Percentiles rank a stretch among this genome's conserved stretches.
Conservation (phyloP, 2,329 filamentous ascomycete genomes). For the Rugonectria rugulosa region DNA sequence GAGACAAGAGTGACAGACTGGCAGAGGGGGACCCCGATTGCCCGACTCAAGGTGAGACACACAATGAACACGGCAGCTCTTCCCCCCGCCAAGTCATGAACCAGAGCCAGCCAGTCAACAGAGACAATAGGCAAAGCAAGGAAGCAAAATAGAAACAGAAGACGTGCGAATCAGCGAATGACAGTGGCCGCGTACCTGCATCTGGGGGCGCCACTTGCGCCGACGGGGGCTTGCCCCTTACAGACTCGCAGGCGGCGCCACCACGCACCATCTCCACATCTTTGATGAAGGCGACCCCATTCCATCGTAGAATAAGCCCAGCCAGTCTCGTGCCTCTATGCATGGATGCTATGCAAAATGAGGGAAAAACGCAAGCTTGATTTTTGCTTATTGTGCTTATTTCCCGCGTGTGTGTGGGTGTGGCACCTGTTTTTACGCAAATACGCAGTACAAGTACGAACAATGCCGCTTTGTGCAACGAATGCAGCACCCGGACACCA, state of each 20-base stretch:
- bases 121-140: not conserved
- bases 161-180: not conserved
- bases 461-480: no score
- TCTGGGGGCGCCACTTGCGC: conserved; percentile 11
- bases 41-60: not conserved
- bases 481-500: no score
- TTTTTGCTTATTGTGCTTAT: not conserved
- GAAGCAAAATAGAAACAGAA: not conserved
- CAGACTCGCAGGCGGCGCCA: conserved; percentile 5
- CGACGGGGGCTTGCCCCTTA: conserved; percentile 9
- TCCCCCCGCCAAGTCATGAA: not conserved
- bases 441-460: no score
- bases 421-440: no score
- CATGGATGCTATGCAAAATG: conserved; percentile 14
- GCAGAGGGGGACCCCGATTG: no score
- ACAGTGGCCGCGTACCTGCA: conserved; percentile 35
- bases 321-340: conserved; percentile 7
- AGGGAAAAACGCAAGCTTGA: conserved; percentile 11
- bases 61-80: not conserved
- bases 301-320: not conserved
- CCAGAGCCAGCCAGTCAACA: not conserved
- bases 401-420: not conserved
- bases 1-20: not conserved
- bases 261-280: not conserved
- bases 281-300: conserved; percentile 3